Evolutionary conservation across 2,329 filamentous ascomycete genomes (phyloP), one percentile per base, ranked within the genome.

Genomic region (Pseudocercospora fijiensis): DNA sequence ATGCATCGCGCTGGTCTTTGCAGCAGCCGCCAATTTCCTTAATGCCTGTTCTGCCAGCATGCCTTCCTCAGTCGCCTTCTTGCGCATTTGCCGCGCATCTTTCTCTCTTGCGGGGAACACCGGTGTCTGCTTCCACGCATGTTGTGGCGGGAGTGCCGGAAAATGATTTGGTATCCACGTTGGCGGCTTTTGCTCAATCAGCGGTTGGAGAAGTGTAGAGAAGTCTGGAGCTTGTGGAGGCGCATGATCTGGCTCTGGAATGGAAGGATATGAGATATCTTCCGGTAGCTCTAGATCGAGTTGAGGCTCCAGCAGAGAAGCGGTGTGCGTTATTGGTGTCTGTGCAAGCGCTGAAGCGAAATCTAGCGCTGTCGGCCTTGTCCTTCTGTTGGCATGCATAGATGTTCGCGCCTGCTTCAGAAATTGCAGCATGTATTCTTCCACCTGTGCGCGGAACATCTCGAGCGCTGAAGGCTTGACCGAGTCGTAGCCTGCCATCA

Each of bases 21-120:
- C 76, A 30, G 78, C 79, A 1, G 78, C 78, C 66, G 82, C 81
- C 26, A 90, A 77, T 70, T 86, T 88, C 56, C 87, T 79, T 66
- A 90, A 75, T 20, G 86, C 86, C 70, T 88, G 84, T 73, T 89
- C 87, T 7, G 86, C 87, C 64, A 87, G 75, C 52, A 88, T 82
- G 13, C 86, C 86, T 72, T 90, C 87, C 70, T 88, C 83, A 3
- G 86, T 88, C 4, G 86, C 86, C 62, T 83, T 81, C 71, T 89
- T 87, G 41, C 74, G 72, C 72, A 75, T 73, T 68, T 80, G 81
- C 41, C 85, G 79, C 2, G 85, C 82, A 68, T 89, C 86, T 33
- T 79, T 83, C 66, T 88, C 85, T 64, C 86, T 81, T 43, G 83
- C 75, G 1, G 83, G 82, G 65, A 82, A 87, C 3, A 88, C 83